Evolutionary conservation across 257 asterid genomes (phyloP), one percentile per base, ranked within the genome.

Genomic region (Solanum bulbocastanum): DNA sequence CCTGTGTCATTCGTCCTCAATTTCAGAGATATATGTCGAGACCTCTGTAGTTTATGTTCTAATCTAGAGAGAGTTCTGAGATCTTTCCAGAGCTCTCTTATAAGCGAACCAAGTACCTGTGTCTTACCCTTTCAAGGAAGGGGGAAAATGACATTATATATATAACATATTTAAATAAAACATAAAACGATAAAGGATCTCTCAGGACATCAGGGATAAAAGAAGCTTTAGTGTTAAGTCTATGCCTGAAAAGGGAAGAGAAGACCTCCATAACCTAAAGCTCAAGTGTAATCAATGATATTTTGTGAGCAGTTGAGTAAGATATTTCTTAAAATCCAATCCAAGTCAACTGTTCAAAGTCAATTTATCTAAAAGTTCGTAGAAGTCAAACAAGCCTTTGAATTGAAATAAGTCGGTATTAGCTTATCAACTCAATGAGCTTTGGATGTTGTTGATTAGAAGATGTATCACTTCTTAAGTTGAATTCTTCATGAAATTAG

Each of bases 401-500:
- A 49, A 82, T 49, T 82, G 86, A 82, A 49, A 10, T 82, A 82
- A 82, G 4, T 82, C 39, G 10, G 66, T 44, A 46, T 10, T 27
- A 46, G 15, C 40, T 44, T 46, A 16, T 81, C 68, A 44, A 46
- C 85, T 81, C 27, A 46, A 82, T 82, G 32, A 82, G 3, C 84
- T 46, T 86, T 52, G 83, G 30, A 36, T 68, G 8, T 66, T 40
- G 49, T 87, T 56, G 40, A 44, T 62, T 88, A 66, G 84, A 72
- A 85, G 44, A 66, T 82, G 32, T 75, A 27, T 74, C 69, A 83
- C 84, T 84, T 32, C 58, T 49, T 30, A 32, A 83, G 23, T 81
- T 86, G 84, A 86, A 36, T 46, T 86, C 85, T 82, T 78, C 35
- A 86, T 90, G 86, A 85, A 52, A 85, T 84, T 88, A 97, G 99